Conservation (phyloP, 495 filamentous ascomycete genomes). For the Hamigera avellanea region DNA sequence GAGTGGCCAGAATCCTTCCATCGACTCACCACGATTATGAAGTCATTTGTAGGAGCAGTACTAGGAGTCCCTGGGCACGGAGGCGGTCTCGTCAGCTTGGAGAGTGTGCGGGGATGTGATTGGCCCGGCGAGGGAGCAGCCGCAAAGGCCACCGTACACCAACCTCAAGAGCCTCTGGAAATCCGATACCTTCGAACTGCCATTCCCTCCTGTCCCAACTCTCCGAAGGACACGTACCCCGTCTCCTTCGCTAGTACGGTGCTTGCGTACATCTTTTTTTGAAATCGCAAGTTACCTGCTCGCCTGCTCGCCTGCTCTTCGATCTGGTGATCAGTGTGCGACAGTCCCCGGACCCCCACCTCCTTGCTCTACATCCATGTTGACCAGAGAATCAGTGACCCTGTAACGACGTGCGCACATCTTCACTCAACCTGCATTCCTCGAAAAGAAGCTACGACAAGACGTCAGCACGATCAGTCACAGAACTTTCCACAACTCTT, state of each 20-base stretch:
- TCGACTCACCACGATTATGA: too few species aligned
- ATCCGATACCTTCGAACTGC: background rate
- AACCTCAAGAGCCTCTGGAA: too few species aligned
- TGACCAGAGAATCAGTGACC: slow-evolving; percentile 1
- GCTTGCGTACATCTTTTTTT: background rate
- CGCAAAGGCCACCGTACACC: slow-evolving; percentile 5
- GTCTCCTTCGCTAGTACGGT: background rate
- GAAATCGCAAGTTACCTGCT: background rate
- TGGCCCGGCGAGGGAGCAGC: background rate
- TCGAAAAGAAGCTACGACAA: background rate
- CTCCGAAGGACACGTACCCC: background rate
- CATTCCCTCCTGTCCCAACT: background rate
- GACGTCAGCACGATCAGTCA: background rate
- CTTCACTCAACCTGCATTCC: background rate
- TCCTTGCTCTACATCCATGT: background rate
- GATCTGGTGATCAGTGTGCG: background rate
- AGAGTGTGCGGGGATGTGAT: background rate
- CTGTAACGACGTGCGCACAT: background rate
- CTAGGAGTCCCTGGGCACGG: too few species aligned
- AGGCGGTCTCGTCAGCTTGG: too few species aligned
- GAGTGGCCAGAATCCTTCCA: too few species aligned
- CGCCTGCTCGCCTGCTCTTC: too few species aligned
- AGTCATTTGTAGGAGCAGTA: too few species aligned
- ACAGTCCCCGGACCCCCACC: background rate
- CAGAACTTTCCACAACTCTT: slow-evolving; percentile 3